Evolutionary conservation across 1,284 basidiomycete genomes (phyloP).

Genomic region (Leccinum ponderosum): DNA sequence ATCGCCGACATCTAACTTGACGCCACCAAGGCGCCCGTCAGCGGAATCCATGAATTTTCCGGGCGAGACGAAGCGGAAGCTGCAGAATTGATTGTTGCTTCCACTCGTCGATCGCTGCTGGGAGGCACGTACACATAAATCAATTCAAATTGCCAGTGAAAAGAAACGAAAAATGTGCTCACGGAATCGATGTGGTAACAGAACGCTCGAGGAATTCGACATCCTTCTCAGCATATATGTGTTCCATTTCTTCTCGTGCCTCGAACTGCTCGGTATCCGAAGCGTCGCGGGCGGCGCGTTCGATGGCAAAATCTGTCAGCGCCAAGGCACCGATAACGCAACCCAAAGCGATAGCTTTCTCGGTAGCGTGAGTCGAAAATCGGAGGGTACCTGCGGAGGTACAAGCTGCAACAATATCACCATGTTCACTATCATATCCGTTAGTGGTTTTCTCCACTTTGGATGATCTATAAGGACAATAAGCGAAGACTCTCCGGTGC

Average conservation of each 20-base stretch:
- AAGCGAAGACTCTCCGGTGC: not conserved
- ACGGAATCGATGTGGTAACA: not conserved
- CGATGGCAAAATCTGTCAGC: not conserved
- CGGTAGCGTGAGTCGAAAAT: not conserved
- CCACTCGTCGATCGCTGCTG: slow-evolving; percentile 3
- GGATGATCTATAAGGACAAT: not conserved
- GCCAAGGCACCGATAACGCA: not conserved
- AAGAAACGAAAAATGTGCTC: not conserved
- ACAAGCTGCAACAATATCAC: not conserved
- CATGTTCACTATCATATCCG: not conserved
- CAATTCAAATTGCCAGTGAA: not conserved
- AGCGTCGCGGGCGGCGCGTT: not conserved
- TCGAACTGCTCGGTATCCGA: not conserved
- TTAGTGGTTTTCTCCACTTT: not conserved
- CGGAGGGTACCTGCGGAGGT: not conserved
- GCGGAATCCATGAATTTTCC: not conserved
- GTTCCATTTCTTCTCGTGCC: not conserved
- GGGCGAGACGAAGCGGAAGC: not conserved
- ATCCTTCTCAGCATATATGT: not conserved
- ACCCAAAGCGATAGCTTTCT: not conserved
- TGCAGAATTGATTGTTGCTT: not conserved
- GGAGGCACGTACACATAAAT: not conserved
- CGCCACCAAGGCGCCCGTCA: not conserved
- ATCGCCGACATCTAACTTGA: slow-evolving; percentile 19
- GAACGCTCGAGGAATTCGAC: not conserved